Evolutionary conservation across 2,329 filamentous ascomycete genomes (phyloP).

Genomic region (Massarina eburnea): DNA sequence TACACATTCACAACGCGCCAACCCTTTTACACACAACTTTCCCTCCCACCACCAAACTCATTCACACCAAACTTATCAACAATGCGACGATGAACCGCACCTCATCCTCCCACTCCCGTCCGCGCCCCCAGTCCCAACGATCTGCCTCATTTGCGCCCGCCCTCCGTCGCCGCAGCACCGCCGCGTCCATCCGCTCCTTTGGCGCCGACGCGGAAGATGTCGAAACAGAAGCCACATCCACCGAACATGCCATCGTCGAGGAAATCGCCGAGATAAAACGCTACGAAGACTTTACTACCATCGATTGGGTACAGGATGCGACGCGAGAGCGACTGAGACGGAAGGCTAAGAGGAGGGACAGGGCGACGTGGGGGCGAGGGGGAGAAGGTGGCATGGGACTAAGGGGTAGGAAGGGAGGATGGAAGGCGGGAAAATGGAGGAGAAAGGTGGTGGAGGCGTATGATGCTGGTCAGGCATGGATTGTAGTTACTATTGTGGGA

Average conservation of each 20-base stretch:
- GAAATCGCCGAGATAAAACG: constrained; percentile 97
- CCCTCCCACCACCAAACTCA: not conserved
- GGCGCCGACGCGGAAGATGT: constrained; percentile 67
- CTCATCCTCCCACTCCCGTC: constrained; percentile 38
- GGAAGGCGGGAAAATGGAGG: constrained; percentile 65
- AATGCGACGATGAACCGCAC: constrained; percentile 53
- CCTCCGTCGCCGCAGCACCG: constrained; percentile 62
- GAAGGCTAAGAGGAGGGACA: constrained; percentile 71
- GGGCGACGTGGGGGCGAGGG: constrained; percentile 72
- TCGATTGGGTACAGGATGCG: constrained; percentile 99
- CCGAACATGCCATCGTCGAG: constrained; percentile 77
- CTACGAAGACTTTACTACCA: constrained; percentile 98
- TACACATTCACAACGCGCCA: not conserved
- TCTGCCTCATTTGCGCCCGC: constrained; percentile 55
- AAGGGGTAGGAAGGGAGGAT: not conserved
- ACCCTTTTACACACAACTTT: not conserved
- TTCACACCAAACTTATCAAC: constrained; percentile 2
- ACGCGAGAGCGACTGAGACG: constrained; percentile 84
- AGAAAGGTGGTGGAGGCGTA: constrained; percentile 82
- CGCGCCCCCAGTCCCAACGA: constrained; percentile 22
- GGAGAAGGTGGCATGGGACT: constrained; percentile 42
- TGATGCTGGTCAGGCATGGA: constrained; percentile 96
- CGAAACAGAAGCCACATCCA: constrained; percentile 52
- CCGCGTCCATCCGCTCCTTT: constrained; percentile 64
- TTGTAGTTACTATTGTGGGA: constrained; percentile 91